Evolutionary conservation across 331 rosid genomes (phyloP), one percentile per base, ranked within the genome.

Genomic region (Stylosanthes scabra): DNA sequence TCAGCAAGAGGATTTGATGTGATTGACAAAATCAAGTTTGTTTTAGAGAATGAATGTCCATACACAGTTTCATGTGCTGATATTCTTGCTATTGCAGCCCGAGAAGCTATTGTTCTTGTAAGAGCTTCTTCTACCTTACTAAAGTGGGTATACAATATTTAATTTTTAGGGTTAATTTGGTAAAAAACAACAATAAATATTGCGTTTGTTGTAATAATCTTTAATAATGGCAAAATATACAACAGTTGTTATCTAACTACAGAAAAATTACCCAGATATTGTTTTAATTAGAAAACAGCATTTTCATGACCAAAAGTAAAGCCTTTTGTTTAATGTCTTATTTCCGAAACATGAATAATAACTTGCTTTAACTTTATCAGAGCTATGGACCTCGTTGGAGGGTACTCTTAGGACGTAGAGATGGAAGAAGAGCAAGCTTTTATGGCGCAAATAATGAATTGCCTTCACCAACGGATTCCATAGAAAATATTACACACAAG

Each of bases 51-150:
- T 20, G 34, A 39, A 3, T 91, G 95, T 20, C 97, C 95, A 7
- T 78, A 64, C 8, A 91, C 88, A 41, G 96, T 91, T 57, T 91
- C 97, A 0, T 89, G 93, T 58, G 86, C 73, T 29, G 97, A 91
- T 76, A 85, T 91, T 20, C 50, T 91, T 15, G 67, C 86, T 74
- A 90, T 91, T 40, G 95, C 89, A 1, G 81, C 91, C 8, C 86
- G 91, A 59, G 95, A 91, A 51, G 89, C 97, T 39, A 67, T 87
- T 63, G 9, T 1, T 67, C 68, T 71, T 85, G 94, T 87, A 16
- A 85, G 90, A 31, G 63, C 54, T 9, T 76, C 45, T 42, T 40
- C 0, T 27, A 11, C n/a, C 34, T 51, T 15, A 58, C 42, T 41
- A 20, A 20, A 20, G 1, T 20, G 25, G 25, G 25, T 20, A 20